Evolutionary conservation across 192 early-diverging fungal genomes (phyloP), one percentile per base, ranked within the genome.

Genomic region (Allomyces macrogynus): DNA sequence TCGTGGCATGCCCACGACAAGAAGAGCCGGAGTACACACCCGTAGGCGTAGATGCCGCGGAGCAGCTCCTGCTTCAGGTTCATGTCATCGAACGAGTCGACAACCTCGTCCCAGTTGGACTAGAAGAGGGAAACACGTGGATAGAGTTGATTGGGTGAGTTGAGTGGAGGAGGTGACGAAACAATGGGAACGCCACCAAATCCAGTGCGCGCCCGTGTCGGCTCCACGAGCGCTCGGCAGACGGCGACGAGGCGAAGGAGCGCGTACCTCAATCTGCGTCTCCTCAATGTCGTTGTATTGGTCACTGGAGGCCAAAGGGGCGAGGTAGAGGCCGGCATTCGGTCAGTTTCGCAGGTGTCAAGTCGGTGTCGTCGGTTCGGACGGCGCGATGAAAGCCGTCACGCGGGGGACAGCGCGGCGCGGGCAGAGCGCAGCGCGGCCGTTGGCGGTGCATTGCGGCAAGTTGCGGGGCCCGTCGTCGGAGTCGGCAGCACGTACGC

Each of bases 71-170:
- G 78, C 65, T 86, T 83, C 65, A 97, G 84, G 74, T 76, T 81
- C 92, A 97, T 95, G 81, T 90, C 90, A 71, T 97, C 93, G 71
- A 97, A 97, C 80, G 84, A 89, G 70, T 93, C 91, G 70, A 89
- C 82, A 68, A 94, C 79, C 76, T 93, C 89, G 75, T 90, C 89
- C 84, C 85, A 95, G 88, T 92, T 97, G 80, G 93, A 85, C 86
- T 86, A 61, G 60, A 82, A 64, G 22, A 61, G 9, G 24, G 61
- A 61, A 61, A 61, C 23, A 61, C 32, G 32, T 27, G 32, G 32
- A 40, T 40, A 40, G 32, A 40, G 32, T 40, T 40, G 32, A 40
- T 40, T 40, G 32, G 32, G 32, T 40, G 32, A 40, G 32, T 40
- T 3, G 32, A 40, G 32, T 40, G 32, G 7, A n/a, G 8, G 7